Percentiles rank a stretch among this genome's conserved stretches.
Conservation (phyloP, 2,329 filamentous ascomycete genomes). For the Hansfordia pulvinata region DNA sequence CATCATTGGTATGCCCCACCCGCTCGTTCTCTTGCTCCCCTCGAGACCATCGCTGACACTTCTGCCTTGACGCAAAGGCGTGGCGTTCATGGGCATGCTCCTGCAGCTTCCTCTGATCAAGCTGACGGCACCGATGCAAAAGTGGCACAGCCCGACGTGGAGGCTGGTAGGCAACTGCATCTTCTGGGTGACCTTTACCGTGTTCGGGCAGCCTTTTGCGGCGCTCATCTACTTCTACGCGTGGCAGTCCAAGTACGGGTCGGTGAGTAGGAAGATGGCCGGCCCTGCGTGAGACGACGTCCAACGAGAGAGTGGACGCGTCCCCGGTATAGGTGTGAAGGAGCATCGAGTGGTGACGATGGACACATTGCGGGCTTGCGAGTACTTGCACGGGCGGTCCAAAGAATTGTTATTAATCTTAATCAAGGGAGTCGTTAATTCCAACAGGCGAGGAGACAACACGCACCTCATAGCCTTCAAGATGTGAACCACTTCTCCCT, state of each 20-base stretch:
- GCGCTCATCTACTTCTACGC: constrained; percentile 93
- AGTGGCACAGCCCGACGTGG: constrained; percentile 60
- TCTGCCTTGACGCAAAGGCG: constrained; percentile 34
- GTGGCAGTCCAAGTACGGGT: constrained; percentile 96
- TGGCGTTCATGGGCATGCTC: constrained; percentile 91
- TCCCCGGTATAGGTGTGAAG: too few relatives aligned
- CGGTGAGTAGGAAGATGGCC: constrained; percentile 44
- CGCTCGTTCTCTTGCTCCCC: constrained; percentile 2
- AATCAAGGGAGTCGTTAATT: too few relatives aligned
- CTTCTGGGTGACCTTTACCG: constrained; percentile 93
- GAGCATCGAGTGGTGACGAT: too few relatives aligned
- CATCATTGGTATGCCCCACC: constrained; percentile 68
- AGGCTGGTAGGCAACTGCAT: constrained; percentile 81
- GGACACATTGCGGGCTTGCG: too few relatives aligned
- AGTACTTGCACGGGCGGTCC: too few relatives aligned
- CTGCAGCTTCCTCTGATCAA: constrained; percentile 80
- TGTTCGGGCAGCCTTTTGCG: constrained; percentile 87
- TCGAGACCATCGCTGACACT: not conserved
- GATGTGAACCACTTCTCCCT: too few relatives aligned
- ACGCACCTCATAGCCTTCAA: too few relatives aligned
- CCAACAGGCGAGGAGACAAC: too few relatives aligned
- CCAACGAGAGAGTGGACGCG: too few relatives aligned
- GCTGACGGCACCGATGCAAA: constrained; percentile 67
- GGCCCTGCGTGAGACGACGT: too few relatives aligned
- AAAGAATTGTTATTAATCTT: too few relatives aligned